Conservation (phyloP, 1,284 basidiomycete genomes). For the Rhodotorula sp. region DNA sequence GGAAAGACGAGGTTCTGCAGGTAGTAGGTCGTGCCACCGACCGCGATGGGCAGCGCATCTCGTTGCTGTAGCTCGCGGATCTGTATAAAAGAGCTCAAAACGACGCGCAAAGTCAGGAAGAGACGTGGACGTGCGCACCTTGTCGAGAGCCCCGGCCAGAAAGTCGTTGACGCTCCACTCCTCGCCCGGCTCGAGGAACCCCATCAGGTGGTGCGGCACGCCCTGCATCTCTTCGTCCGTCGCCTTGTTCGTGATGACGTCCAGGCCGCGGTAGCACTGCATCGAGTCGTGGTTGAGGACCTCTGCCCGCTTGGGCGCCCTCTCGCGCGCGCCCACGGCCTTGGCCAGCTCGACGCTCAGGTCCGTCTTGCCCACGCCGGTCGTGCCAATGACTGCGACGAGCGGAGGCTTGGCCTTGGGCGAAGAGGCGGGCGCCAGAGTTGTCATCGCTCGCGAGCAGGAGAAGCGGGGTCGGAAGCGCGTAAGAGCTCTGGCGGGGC, state of each 20-base stretch:
- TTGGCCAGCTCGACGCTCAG: slow-evolving; percentile 85
- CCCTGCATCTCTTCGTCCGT: slow-evolving; percentile 73
- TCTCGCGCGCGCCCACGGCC: slow-evolving; percentile 49
- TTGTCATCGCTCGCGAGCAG: not conserved
- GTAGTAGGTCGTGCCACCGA: slow-evolving; percentile 97
- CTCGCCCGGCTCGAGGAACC: slow-evolving; percentile 77
- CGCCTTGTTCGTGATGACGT: slow-evolving; percentile 95
- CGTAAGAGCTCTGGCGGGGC: not conserved
- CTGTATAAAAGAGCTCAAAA: slow-evolving; percentile 58
- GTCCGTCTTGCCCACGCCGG: slow-evolving; percentile 94
- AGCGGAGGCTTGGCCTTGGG: slow-evolving; percentile 47
- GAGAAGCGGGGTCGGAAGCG: not conserved
- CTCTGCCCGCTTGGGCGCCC: slow-evolving; percentile 47
- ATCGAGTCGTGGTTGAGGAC: slow-evolving; percentile 96
- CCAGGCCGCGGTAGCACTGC: slow-evolving; percentile 94
- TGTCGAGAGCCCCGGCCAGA: slow-evolving; percentile 47
- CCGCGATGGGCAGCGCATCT: slow-evolving; percentile 76
- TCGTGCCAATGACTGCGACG: slow-evolving; percentile 87
- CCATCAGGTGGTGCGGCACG: slow-evolving; percentile 85
- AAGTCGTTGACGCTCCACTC: slow-evolving; percentile 66
- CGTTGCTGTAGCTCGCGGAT: slow-evolving; percentile 67
- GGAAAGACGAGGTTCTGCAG: slow-evolving; percentile 76
- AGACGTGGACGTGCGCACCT: slow-evolving; percentile 17
- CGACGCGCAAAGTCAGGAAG: accelerated
- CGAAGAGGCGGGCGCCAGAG: not conserved